Evolutionary conservation across 78 protist species (phyloP).

Genomic region (Dictyostelium intermedium): DNA sequence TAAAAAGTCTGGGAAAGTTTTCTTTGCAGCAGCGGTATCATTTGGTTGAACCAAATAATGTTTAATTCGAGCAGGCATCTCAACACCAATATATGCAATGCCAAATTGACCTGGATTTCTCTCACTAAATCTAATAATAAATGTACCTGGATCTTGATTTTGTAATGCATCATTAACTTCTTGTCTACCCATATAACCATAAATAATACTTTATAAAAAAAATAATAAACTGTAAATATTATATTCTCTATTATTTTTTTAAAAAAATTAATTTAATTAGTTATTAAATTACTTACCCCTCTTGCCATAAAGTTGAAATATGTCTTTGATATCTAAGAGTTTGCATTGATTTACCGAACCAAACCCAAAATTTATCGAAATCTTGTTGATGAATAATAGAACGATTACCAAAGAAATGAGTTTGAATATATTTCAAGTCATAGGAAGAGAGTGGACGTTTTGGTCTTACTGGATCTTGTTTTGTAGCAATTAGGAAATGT

Average conservation of each 20-base stretch:
- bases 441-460: conserved; percentile 57
- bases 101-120: conserved; percentile 82
- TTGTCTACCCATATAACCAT: conserved; percentile 81
- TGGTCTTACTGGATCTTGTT: conserved; percentile 80
- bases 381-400: conserved; percentile 67
- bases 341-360: conserved; percentile 82
- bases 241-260: background rate
- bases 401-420: conserved; percentile 66
- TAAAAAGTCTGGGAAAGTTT: conserved; percentile 82
- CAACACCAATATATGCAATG: conserved; percentile 76
- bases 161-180: conserved; percentile 76
- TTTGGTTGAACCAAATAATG: conserved; percentile 81
- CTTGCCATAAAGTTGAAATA: conserved; percentile 82
- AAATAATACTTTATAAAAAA: conserved; percentile 29
- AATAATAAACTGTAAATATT: background rate
- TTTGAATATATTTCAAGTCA: conserved; percentile 76
- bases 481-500: conserved; percentile 80
- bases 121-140: conserved; percentile 74
- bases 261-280: too few species aligned
- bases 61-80: conserved; percentile 64
- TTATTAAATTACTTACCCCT: conserved; percentile 38
- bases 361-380: conserved; percentile 81
- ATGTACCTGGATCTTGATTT: conserved; percentile 77
- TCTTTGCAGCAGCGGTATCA: conserved; percentile 77
- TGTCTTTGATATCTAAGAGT: conserved; percentile 73